These are phyloP conservation scores for Pythium pectinolyticum DNA, from an alignment of 352 stramenopile genomes.

Conservation along the genomic window DNA sequence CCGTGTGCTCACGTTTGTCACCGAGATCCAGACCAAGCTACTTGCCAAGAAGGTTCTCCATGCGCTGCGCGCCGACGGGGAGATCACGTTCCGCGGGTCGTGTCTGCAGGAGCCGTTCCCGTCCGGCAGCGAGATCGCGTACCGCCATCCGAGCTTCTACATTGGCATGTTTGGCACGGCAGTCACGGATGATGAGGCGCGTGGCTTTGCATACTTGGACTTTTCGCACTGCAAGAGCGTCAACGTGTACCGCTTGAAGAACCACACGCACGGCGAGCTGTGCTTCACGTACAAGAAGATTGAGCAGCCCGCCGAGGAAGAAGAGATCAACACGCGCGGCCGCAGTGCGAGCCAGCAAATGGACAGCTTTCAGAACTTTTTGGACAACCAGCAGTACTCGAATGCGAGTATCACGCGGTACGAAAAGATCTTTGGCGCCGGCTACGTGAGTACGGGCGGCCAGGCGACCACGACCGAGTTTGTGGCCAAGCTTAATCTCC, in stretches of 20 bases:
- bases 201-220: slow-evolving; percentile 28
- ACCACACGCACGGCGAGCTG: slow-evolving; percentile 43
- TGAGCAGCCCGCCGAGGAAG: slow-evolving; percentile 30
- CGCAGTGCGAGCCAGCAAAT: slow-evolving; percentile 32
- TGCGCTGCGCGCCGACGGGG: slow-evolving; percentile 31
- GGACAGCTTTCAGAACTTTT: slow-evolving; percentile 41
- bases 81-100: slow-evolving; percentile 38
- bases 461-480: slow-evolving; percentile 42
- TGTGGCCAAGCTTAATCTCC: slow-evolving; percentile 33
- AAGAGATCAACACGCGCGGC: slow-evolving; percentile 30
- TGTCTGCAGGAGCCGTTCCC: slow-evolving; percentile 41
- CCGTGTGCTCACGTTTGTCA: slow-evolving; percentile 38
- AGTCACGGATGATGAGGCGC: slow-evolving; percentile 28
- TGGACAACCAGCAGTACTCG: slow-evolving; percentile 45
- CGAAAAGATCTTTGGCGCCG: slow-evolving; percentile 44
- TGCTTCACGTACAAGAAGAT: slow-evolving; percentile 39
- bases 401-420: slow-evolving; percentile 36
- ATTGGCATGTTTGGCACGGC: slow-evolving; percentile 34
- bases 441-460: slow-evolving; percentile 40
- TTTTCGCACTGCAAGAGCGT: slow-evolving; percentile 33
- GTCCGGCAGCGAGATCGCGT: slow-evolving; percentile 23
- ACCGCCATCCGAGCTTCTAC: slow-evolving; percentile 47
- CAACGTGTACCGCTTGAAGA: slow-evolving; percentile 36
- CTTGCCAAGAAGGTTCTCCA: slow-evolving; percentile 33
- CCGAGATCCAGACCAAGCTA: slow-evolving; percentile 27